Evolutionary conservation across 805 yeast genomes (phyloP), one percentile per base, ranked within the genome.

Genomic region (Suhomyces prunicola): DNA sequence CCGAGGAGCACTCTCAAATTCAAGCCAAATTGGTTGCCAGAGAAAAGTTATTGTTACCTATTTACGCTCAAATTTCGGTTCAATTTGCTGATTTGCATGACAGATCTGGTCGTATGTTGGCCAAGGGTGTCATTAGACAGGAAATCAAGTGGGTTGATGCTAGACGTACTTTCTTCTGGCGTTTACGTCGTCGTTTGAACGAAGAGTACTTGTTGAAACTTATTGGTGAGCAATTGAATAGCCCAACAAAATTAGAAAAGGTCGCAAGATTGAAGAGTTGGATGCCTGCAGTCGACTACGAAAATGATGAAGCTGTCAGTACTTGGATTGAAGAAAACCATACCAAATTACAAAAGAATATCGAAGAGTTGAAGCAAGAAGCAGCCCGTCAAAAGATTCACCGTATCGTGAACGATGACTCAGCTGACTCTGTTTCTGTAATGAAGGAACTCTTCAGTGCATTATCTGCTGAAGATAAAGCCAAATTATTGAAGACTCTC

Each of bases 81-180:
- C 98, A 94, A 75, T 94, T 92, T 75, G 99, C 98, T 47, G 99
- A 94, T 71, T 81, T 94, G 68, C 99, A 94, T 68, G 99, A 94
- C 71, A 85, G 97, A 76, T 86, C 97, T 12, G 96, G 94, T 36
- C 93, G 99, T 75, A 94, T 94, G 98, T 72, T 88, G 74, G 96
- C 96, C 52, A 96, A 94, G 82, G 96, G 93, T 54, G 88, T 87
- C 54, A 90, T 94, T 64, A 82, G 87, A 62, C 87, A 88, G 68
- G 94, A 90, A 63, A 74, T 94, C 50, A 85, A 87, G 64, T 92
- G 97, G 97, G 71, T 72, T 46, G 80, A 91, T 48, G 83, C 97
- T 29, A 90, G 99, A 80, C 85, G 98, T 66, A 89, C 81, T 85
- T 94, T 94, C 85, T 94, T 90, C 94, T 94, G 99, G 99, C 86